Conservation (phyloP, 495 filamentous ascomycete species). For the Evernia prunastri region DNA sequence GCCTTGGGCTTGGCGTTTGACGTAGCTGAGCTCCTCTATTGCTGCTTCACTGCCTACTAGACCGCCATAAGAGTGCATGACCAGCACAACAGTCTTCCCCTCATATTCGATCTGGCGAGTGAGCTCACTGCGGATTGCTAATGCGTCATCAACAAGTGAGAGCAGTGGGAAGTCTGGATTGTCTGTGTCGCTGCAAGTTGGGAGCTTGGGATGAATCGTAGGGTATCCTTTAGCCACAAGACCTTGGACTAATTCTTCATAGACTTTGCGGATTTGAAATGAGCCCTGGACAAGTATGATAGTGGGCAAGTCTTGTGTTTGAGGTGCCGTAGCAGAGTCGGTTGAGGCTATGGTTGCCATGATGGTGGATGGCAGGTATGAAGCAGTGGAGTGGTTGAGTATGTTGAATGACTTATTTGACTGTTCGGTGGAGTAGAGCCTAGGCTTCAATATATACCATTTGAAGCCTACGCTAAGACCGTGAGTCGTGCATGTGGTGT, state of each 20-base stretch:
- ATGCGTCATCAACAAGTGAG: conserved; percentile 19
- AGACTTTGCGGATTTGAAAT: conserved; percentile 7
- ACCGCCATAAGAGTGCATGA: conserved; percentile 40
- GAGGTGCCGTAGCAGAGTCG: neutral
- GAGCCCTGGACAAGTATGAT: conserved; percentile 9
- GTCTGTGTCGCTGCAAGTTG: conserved; percentile 11
- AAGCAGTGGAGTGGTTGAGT: neutral
- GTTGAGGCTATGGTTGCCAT: neutral
- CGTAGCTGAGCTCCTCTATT: conserved; percentile 33
- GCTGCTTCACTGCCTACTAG: conserved; percentile 38
- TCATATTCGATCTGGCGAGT: conserved; percentile 16
- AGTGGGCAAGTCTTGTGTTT: neutral
- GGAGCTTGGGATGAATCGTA: conserved; percentile 14
- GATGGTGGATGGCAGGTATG: neutral
- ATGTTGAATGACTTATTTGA: neutral
- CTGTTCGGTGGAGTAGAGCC: no score
- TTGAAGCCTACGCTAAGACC: no score
- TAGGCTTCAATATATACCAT: no score
- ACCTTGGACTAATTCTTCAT: neutral
- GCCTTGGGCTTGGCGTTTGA: conserved; percentile 29
- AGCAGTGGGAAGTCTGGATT: conserved; percentile 7
- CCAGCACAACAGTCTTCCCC: conserved; percentile 32
- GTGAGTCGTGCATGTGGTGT: no score
- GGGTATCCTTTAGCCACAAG: conserved; percentile 9
- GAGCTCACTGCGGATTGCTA: conserved; percentile 12